Conservation (phyloP, 805 yeast species). For the Candida odintsovae region DNA sequence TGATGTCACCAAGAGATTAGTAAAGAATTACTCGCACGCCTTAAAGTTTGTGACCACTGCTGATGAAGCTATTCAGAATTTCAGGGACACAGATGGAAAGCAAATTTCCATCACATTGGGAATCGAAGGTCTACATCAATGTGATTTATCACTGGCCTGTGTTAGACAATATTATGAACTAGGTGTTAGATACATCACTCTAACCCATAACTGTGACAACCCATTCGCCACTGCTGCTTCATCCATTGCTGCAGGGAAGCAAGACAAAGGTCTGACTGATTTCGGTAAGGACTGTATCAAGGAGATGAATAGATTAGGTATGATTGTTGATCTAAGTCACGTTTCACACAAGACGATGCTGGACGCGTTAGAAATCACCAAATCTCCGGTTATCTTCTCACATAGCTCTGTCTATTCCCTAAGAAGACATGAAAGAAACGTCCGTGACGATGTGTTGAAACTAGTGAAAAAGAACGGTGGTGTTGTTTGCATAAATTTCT, state of each 20-base stretch:
- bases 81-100: conserved; percentile 17
- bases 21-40: conserved; percentile 33
- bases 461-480: conserved; percentile 37
- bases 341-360: conserved; percentile 43
- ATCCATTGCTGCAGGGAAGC: conserved; percentile 38
- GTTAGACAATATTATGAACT: conserved; percentile 42
- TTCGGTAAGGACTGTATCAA: conserved; percentile 39
- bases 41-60: conserved; percentile 36
- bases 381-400: conserved; percentile 44
- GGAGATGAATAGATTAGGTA: conserved; percentile 49
- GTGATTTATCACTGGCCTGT: conserved; percentile 43
- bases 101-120: conserved; percentile 45
- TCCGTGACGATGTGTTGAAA: conserved; percentile 39
- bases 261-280: conserved; percentile 38
- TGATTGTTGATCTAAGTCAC: conserved; percentile 47
- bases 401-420: conserved; percentile 41
- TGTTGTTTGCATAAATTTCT: conserved; percentile 43
- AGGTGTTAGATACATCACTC: conserved; percentile 49
- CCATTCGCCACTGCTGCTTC: conserved; percentile 54
- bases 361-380: conserved; percentile 34
- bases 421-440: conserved; percentile 40
- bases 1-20: conserved; percentile 42
- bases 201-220: conserved; percentile 52
- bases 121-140: conserved; percentile 50
- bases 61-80: conserved; percentile 35